Evolutionary conservation across 176 grass and related monocot species (phyloP), one percentile per base, ranked within the genome.

Genomic region (Oryza glaberrima): DNA sequence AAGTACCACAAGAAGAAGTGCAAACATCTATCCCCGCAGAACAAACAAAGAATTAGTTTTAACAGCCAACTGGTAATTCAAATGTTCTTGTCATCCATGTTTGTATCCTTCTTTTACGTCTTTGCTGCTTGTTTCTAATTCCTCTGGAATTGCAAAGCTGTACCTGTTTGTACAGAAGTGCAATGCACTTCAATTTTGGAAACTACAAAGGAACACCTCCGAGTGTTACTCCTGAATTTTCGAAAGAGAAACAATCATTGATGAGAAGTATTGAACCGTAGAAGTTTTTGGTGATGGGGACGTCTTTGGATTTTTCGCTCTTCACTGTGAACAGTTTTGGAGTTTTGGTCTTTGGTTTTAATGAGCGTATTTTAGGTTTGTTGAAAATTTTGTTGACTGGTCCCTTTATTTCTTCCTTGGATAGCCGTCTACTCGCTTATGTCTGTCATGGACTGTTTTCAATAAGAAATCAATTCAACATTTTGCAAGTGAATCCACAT

Each of bases 131-230:
- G 54, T 68, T 81, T 80, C 35, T 86, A 82, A 20, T 77, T 72
- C 44, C 64, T 90, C 84, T 47, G 9, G 15, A 83, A 86, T n/a
- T 86, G 84, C 79, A 86, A 90, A 90, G 36, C 15, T 67, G 28
- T 67, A 86, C 15, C 15, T 78, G 58, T 58, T 26, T 69, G 68
- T 69, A 66, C 60, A 58, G 74, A 83, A 88, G 63, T 78, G 60
- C 6, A 22, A 60, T 73, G 20, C 48, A 78, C 70, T 78, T 82
- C 72, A 85, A 36, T 89, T 76, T 70, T 89, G 65, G 28, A 77
- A 72, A 72, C 14, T 12, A 51, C 23, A 61, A 60, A 20, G 49
- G 41, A 73, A 72, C 5, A 26, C 13, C 22, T 40, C 30, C 22
- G 72, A 48, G 36, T 72, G 46, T 25, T 28, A 20, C 20, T 78